These are phyloP conservation scores for Saturnispora gosingensis DNA, from an alignment of 805 yeast genomes.

Conservation along the genomic window DNA sequence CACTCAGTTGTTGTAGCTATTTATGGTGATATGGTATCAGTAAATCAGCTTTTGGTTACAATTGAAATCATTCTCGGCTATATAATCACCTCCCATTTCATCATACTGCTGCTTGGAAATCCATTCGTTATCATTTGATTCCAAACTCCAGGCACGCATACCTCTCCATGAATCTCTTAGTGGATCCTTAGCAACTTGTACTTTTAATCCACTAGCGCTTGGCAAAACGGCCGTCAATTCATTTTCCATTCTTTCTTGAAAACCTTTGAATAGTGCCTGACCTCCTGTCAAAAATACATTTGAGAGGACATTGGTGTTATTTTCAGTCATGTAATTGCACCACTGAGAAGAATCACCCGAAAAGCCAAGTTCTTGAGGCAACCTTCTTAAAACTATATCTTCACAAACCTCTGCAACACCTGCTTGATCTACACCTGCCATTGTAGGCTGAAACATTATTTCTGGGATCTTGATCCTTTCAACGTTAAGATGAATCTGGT, in stretches of 20 bases:
- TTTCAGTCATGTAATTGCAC: conserved; percentile 8
- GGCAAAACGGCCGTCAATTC: conserved; percentile 74
- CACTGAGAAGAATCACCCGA: conserved; percentile 35
- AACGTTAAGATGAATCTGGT: conserved; percentile 82
- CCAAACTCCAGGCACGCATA: conserved; percentile 69
- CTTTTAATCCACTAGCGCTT: conserved; percentile 46
- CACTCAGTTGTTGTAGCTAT: background rate
- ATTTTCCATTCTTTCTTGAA: conserved; percentile 52
- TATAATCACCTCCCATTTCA: conserved; percentile 83
- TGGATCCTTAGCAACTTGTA: conserved; percentile 61
- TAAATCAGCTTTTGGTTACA: conserved; percentile 11
- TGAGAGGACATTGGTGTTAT: conserved; percentile 36
- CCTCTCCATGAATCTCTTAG: conserved; percentile 86
- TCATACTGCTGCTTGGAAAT: conserved; percentile 68
- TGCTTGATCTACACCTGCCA: conserved; percentile 94
- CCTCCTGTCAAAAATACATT: conserved; percentile 89
- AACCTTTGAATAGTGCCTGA: conserved; percentile 52
- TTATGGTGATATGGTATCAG: background rate
- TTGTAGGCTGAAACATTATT: conserved; percentile 81
- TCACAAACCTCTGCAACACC: conserved; percentile 77
- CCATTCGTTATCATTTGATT: conserved; percentile 31
- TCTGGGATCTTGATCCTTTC: conserved; percentile 93
- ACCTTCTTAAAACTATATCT: conserved; percentile 51
- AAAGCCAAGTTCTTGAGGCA: conserved; percentile 42
- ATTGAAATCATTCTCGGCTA: conserved; percentile 79